Evolutionary conservation across 2,329 filamentous ascomycete species (phyloP).

Genomic region (Alternaria novae-zelandiae): DNA sequence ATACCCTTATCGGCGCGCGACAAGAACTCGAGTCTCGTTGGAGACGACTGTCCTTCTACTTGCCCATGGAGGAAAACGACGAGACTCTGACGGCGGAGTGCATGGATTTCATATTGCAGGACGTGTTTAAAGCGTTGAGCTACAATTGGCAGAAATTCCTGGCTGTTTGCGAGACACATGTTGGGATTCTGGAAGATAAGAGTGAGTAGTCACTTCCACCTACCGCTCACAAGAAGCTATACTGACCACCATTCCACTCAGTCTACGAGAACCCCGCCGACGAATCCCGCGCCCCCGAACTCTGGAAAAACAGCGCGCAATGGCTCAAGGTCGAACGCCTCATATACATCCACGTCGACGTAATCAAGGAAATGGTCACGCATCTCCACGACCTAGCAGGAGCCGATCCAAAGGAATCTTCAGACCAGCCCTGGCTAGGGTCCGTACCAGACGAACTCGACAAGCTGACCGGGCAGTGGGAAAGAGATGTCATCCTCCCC

Average conservation of each 20-base stretch:
- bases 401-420: constrained; percentile 31
- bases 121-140: constrained; percentile 57
- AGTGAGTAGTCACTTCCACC: constrained; percentile 8
- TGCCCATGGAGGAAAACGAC: constrained; percentile 54
- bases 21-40: constrained; percentile 61
- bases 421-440: constrained; percentile 50
- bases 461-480: constrained; percentile 55
- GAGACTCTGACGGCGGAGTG: constrained; percentile 55
- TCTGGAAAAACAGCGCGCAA: constrained; percentile 58
- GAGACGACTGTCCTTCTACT: constrained; percentile 59
- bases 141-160: constrained; percentile 56
- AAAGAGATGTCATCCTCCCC: constrained; percentile 59
- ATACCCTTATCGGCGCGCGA: constrained; percentile 59
- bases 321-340: constrained; percentile 62
- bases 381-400: constrained; percentile 53
- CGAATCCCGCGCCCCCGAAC: constrained; percentile 58
- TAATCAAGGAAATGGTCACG: constrained; percentile 54
- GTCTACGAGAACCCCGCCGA: constrained; percentile 63
- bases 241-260: neutral
- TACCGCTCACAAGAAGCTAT: neutral
- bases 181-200: constrained; percentile 53
- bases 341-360: constrained; percentile 57
- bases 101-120: constrained; percentile 57
- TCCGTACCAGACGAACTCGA: constrained; percentile 52
- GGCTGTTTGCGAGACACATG: constrained; percentile 55